Evolutionary conservation across 1,284 basidiomycete species (phyloP).

Genomic region (Microbotryum intermedium): DNA sequence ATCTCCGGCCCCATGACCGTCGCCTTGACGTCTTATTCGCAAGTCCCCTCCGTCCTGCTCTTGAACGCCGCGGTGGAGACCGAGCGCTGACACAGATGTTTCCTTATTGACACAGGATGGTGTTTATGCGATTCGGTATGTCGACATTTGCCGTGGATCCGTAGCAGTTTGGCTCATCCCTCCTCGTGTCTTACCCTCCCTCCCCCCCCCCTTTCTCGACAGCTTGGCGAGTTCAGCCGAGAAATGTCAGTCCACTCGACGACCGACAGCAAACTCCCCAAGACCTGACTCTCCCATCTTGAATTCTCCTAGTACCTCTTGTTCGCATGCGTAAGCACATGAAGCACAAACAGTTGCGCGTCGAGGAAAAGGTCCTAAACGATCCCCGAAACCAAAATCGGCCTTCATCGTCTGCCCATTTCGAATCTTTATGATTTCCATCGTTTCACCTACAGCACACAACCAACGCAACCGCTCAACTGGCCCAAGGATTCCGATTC

Average conservation of each 20-base stretch:
- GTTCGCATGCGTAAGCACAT: slow-evolving; percentile 58
- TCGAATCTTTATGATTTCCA: neutral
- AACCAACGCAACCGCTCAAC: slow-evolving; percentile 80
- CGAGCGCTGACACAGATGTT: neutral
- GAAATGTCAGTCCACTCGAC: slow-evolving; percentile 49
- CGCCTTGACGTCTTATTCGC: slow-evolving; percentile 83
- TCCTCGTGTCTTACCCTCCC: neutral
- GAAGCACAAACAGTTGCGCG: too few relatives aligned
- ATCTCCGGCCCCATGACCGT: slow-evolving; percentile 94
- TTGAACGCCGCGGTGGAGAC: neutral
- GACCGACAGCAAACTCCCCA: too few relatives aligned
- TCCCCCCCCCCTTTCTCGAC: slow-evolving; percentile 12
- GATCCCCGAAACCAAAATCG: too few relatives aligned
- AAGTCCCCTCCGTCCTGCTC: slow-evolving; percentile 42
- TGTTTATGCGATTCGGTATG: slow-evolving; percentile 89
- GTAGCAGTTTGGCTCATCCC: neutral
- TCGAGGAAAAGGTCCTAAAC: neutral
- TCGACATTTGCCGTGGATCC: slow-evolving; percentile 6
- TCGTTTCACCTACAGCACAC: slow-evolving; percentile 46
- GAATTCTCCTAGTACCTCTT: slow-evolving; percentile 49
- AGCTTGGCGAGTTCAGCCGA: slow-evolving; percentile 90
- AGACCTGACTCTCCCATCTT: slow-evolving; percentile 34
- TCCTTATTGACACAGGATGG: slow-evolving; percentile 51
- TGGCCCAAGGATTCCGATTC: slow-evolving; percentile 72
- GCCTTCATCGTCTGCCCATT: too few relatives aligned